These are phyloP conservation scores for Trichoderma koningii DNA, from an alignment of 2,329 filamentous ascomycete genomes.

Conservation along the genomic window DNA sequence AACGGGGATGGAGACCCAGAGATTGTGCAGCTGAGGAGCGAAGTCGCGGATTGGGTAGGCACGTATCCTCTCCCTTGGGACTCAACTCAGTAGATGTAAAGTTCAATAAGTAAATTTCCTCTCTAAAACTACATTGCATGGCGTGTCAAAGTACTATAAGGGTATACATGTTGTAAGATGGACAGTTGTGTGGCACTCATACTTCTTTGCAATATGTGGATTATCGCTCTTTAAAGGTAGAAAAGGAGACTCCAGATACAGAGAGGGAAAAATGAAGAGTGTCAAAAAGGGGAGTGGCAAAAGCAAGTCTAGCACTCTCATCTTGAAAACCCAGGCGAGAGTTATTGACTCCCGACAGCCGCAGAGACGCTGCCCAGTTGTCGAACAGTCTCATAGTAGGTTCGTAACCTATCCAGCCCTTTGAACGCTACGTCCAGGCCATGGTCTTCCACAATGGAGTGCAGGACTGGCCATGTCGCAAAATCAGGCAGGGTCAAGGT, in stretches of 20 bases:
- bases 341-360: constrained; percentile 29
- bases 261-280: neutral
- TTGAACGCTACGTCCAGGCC: constrained; percentile 37
- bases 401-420: constrained; percentile 37
- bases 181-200: neutral
- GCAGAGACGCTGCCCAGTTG: constrained; percentile 33
- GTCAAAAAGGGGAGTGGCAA: too few relatives aligned
- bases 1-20: constrained; percentile 68
- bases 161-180: neutral
- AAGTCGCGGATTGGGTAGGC: constrained; percentile 78
- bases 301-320: constrained; percentile 1
- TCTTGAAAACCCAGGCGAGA: too few relatives aligned
- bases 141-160: neutral
- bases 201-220: neutral
- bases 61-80: constrained; percentile 74
- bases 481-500: constrained; percentile 54
- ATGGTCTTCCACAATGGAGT: constrained; percentile 46
- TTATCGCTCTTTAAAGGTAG: neutral
- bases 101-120: neutral
- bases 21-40: constrained; percentile 70
- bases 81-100: constrained; percentile 35
- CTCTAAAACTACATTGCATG: neutral
- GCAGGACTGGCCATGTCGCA: constrained; percentile 58
- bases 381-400: constrained; percentile 43
- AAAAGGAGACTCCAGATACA: neutral